These are phyloP conservation scores for Wickerhamiella shivajii DNA, from an alignment of 805 yeast genomes.

Conservation along the genomic window DNA sequence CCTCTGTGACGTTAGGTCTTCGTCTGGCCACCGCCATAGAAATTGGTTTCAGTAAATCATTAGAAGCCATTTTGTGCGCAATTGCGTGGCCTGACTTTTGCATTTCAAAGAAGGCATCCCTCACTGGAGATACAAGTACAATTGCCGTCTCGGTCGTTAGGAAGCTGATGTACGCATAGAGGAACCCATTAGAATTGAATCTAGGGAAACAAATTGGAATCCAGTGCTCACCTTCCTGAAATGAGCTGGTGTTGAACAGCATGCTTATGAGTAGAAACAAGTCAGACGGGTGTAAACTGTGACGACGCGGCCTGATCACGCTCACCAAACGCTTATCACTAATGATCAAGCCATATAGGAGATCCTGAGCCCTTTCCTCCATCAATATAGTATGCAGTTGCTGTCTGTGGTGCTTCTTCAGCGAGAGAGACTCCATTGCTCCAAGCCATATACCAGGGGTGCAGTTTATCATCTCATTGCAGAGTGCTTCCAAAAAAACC, in stretches of 20 bases:
- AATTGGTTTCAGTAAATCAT: conserved; percentile 28
- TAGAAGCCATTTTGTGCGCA: conserved; percentile 28
- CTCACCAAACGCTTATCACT: conserved; percentile 53
- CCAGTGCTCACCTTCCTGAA: conserved; percentile 61
- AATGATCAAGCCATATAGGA: conserved; percentile 64
- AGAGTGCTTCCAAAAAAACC: conserved; percentile 51
- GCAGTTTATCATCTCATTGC: conserved; percentile 36
- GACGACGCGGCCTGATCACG: conserved; percentile 61
- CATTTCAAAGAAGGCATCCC: conserved; percentile 65
- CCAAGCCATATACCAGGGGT: conserved; percentile 50
- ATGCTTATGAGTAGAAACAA: conserved; percentile 58
- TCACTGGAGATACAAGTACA: conserved; percentile 49
- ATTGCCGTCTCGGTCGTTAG: conserved; percentile 31
- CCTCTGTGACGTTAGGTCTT: too few species aligned
- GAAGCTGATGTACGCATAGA: conserved; percentile 65
- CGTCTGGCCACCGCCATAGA: conserved; percentile 26
- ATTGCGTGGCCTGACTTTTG: conserved; percentile 44
- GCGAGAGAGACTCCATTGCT: conserved; percentile 46
- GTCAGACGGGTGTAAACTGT: conserved; percentile 69
- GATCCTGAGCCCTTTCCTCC: conserved; percentile 33
- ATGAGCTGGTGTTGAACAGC: conserved; percentile 44
- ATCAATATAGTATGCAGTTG: conserved; percentile 43
- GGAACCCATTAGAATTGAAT: conserved; percentile 76
- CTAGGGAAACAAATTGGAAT: conserved; percentile 84
- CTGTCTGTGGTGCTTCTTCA: conserved; percentile 43